Conservation (phyloP, 371 early-diverging fungal species). For the Mucor piriformis region DNA sequence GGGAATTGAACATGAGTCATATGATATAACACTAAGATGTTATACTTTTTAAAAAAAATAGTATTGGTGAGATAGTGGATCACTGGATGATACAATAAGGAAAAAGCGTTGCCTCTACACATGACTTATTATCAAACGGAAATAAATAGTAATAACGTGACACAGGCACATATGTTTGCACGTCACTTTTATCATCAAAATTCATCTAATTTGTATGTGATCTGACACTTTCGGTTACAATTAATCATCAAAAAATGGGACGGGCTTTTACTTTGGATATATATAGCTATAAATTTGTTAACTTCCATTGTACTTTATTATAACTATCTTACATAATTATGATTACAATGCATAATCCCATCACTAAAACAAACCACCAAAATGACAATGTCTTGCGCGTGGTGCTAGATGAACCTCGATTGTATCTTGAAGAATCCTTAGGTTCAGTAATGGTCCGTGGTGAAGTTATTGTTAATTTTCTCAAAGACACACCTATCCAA, state of each 20-base stretch:
- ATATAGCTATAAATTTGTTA: no score
- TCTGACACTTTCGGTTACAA: not conserved
- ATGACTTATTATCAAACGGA: not conserved
- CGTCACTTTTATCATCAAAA: not conserved
- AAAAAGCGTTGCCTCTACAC: not conserved
- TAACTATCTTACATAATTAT: no score
- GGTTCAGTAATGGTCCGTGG: slow-evolving; percentile 46
- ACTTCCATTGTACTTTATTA: no score
- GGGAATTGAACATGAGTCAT: not conserved
- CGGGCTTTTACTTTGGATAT: not conserved
- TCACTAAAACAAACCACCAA: not conserved
- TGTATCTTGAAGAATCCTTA: slow-evolving; percentile 35
- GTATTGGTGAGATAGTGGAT: no score
- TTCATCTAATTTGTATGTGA: not conserved
- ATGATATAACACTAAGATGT: not conserved
- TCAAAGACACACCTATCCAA: slow-evolving; percentile 39
- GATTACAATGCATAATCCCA: not conserved
- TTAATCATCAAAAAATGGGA: not conserved
- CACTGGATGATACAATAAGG: not conserved
- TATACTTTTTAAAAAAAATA: not conserved
- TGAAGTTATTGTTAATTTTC: slow-evolving; percentile 45
- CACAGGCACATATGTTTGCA: not conserved
- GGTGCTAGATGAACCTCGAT: slow-evolving; percentile 39
- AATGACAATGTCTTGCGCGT: slow-evolving; percentile 30
- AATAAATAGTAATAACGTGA: not conserved